These are phyloP conservation scores for Lactarius akahatsu DNA, from an alignment of 768 basidiomycete species.

Conservation along the genomic window DNA sequence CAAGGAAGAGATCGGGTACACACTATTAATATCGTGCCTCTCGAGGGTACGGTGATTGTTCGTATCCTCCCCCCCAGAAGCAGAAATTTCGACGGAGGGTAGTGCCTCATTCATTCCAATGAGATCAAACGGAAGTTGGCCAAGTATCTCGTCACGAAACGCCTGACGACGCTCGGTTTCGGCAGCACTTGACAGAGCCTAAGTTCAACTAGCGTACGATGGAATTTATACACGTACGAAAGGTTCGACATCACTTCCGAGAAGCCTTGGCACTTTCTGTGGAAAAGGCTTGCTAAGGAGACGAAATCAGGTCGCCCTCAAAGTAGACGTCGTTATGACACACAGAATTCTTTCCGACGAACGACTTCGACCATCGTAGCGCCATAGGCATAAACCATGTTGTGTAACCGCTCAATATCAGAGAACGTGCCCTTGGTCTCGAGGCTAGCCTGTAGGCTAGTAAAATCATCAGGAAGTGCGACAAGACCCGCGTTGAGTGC, in stretches of 20 bases:
- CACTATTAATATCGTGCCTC: conserved; percentile 69
- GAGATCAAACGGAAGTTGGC: conserved; percentile 83
- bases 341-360: conserved; percentile 84
- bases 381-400: conserved; percentile 88
- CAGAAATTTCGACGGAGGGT: conserved; percentile 74
- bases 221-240: conserved; percentile 50
- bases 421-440: conserved; percentile 75
- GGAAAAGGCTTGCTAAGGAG: conserved; percentile 68
- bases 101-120: conserved; percentile 76
- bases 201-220: not conserved
- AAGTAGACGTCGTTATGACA: conserved; percentile 32
- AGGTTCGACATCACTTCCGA: conserved; percentile 84
- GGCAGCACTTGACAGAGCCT: conserved; percentile 46
- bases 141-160: conserved; percentile 79
- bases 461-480: conserved; percentile 61
- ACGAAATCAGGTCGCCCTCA: not conserved
- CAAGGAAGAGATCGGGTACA: conserved; percentile 29
- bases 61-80: conserved; percentile 57
- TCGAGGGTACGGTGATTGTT: conserved; percentile 57
- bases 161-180: conserved; percentile 81
- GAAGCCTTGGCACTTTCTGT: conserved; percentile 73
- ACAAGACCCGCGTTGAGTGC: conserved; percentile 78
- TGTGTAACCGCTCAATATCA: conserved; percentile 87
- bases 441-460: conserved; percentile 65
- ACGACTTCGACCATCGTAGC: conserved; percentile 89